Evolutionary conservation across 2,329 filamentous ascomycete genomes (phyloP), one percentile per base, ranked within the genome.

Genomic region (Aspergillus chevalieri): DNA sequence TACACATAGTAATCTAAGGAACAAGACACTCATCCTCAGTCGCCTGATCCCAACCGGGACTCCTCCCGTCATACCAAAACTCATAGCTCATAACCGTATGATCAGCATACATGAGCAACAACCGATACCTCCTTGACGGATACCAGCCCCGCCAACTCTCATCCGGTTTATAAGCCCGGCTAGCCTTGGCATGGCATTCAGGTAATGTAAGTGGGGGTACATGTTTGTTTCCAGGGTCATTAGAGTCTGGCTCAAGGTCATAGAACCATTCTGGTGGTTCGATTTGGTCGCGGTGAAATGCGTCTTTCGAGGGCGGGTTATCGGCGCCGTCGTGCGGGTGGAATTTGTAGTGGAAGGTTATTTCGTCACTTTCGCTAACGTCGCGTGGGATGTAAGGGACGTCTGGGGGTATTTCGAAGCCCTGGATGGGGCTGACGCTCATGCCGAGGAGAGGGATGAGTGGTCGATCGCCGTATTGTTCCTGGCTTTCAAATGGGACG

Each of bases 31-130:
- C 34, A n/a, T 36, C 34, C n/a, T 17, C n/a, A 36, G 1, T 10
- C n/a, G 22, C 50, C 24, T 45, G 50, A 30, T 36, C 52, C 12
- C 24, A 47, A 26, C 47, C 43, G 22, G 53, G 24, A 24, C 48
- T 41, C 19, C 61, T 64, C 70, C 69, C 71, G 19, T 69, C 64
- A 44, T 72, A 71, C 65, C 67, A 74, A 33, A 85, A 70, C 66
- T 84, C 82, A 65, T 83, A 85, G 51, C 74, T 79, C 66, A 83
- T 62, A 6, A 84, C 68, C 0, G 76, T 76, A 53, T 81, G 74
- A 60, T 85, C 78, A 14, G 64, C 65, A 61, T 78, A 85, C 51
- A 75, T 74, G 58, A 85, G 65, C 53, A 85, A 62, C 17, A 85
- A 54, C 24, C 82, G 63, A 53, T 76, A 77, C 42, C 69, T 67